Percentiles rank a stretch among this genome's conserved stretches.
phyloP scores from a whole-genome alignment of 2,329 filamentous ascomycete species.

The Myriosclerotinia scirpicola region DNA sequence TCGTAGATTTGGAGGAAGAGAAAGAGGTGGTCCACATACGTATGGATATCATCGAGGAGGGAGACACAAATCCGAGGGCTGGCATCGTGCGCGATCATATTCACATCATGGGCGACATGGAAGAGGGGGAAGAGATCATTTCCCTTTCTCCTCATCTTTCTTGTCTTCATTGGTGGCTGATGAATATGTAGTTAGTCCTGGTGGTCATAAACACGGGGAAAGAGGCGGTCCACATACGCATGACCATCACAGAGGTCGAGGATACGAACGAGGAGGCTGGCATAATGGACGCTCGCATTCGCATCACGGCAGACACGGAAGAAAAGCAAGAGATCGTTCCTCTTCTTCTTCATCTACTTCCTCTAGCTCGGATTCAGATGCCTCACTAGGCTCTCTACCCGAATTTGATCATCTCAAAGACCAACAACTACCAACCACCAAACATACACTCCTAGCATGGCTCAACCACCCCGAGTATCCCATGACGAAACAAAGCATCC shows the following conservation, averaged over 20 bases:
- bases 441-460: conserved; percentile 50
- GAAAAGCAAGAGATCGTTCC: conserved; percentile 27
- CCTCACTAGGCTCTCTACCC: conserved; percentile 54
- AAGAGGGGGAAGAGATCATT: conserved; percentile 24
- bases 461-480: conserved; percentile 51
- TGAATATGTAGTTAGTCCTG: conserved; percentile 29
- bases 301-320: conserved; percentile 12
- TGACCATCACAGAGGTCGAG: conserved; percentile 13
- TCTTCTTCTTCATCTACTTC: conserved; percentile 42
- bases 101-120: conserved; percentile 18
- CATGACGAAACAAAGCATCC: conserved; percentile 49
- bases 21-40: not conserved
- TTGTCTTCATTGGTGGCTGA: conserved; percentile 22
- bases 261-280: not conserved
- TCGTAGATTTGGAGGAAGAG: conserved; percentile 26
- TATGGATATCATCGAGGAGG: conserved; percentile 12
- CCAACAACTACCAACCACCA: conserved; percentile 50
- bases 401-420: conserved; percentile 53
- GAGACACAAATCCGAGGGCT: conserved; percentile 3
- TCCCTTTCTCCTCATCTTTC: conserved; percentile 23
- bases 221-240: not conserved
- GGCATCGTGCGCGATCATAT: conserved; percentile 6
- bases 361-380: conserved; percentile 38
- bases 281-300: not conserved
- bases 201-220: conserved; percentile 29